Conservation (phyloP, 176 grass and related monocot species). For the Chloris gayana region DNA sequence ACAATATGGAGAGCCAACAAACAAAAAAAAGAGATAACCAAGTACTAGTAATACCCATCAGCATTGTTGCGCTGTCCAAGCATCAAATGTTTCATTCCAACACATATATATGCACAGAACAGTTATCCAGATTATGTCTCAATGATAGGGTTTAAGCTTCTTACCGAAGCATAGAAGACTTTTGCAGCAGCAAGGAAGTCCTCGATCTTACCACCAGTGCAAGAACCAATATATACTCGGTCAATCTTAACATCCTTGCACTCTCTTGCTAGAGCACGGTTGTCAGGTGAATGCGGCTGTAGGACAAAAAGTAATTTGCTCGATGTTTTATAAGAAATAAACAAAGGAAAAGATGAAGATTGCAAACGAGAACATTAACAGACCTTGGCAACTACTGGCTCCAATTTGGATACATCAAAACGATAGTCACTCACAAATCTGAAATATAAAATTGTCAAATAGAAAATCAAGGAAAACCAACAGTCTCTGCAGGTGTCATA, state of each 20-base stretch:
- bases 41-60: background rate
- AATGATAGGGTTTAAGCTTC: slow-evolving; percentile 39
- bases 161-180: slow-evolving; percentile 89
- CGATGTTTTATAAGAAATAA: slow-evolving; percentile 11
- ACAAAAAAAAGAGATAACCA: background rate
- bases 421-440: slow-evolving; percentile 87
- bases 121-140: background rate
- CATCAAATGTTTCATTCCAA: background rate
- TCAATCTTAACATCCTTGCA: slow-evolving; percentile 97
- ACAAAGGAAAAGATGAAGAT: background rate
- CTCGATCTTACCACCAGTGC: slow-evolving; percentile 94
- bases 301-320: slow-evolving; percentile 17
- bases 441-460: slow-evolving; percentile 29
- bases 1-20: background rate
- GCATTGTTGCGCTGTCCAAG: background rate
- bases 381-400: slow-evolving; percentile 97
- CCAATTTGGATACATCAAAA: slow-evolving; percentile 92
- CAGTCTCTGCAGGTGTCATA: background rate
- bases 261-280: slow-evolving; percentile 91
- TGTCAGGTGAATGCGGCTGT: slow-evolving; percentile 98
- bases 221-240: slow-evolving; percentile 96
- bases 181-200: slow-evolving; percentile 93
- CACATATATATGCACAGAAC: background rate
- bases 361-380: slow-evolving; percentile 14
- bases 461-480: slow-evolving; percentile 19